A percentile compares a stretch with the other conserved stretches of the same genome.
Evolutionary conservation across 2,329 filamentous ascomycete genomes (phyloP).

Genomic region (Ilyonectria mors-panacis): DNA sequence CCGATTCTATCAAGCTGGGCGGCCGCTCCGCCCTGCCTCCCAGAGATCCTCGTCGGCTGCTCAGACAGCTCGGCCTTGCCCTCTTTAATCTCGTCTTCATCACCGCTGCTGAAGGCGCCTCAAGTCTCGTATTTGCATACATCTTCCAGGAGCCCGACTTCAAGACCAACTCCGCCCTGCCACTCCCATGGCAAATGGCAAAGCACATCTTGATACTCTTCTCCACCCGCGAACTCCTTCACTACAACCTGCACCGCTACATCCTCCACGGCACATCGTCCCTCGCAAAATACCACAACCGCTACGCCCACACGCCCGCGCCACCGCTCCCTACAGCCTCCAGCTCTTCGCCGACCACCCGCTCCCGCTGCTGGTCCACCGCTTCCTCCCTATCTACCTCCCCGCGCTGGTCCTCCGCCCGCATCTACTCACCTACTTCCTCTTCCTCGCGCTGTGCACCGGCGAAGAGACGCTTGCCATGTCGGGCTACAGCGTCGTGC

Average conservation of each 20-base stretch:
- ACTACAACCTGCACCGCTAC: slow-evolving; percentile 82
- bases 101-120: slow-evolving; percentile 59
- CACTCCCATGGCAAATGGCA: slow-evolving; percentile 67
- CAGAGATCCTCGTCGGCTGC: slow-evolving; percentile 54
- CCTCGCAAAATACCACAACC: slow-evolving; percentile 59
- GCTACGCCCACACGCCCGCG: slow-evolving; percentile 66
- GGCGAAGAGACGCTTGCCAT: slow-evolving; percentile 77
- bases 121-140: slow-evolving; percentile 56
- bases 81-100: slow-evolving; percentile 62
- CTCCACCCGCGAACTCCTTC: slow-evolving; percentile 68
- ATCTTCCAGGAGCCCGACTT: slow-evolving; percentile 60
- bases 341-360: slow-evolving; percentile 79
- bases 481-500: slow-evolving; percentile 76
- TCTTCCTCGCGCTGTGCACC: slow-evolving; percentile 74
- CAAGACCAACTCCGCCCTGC: slow-evolving; percentile 63
- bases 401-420: slow-evolving; percentile 76
- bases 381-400: slow-evolving; percentile 76
- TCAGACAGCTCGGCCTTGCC: slow-evolving; percentile 58
- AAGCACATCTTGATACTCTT: slow-evolving; percentile 64
- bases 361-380: slow-evolving; percentile 72
- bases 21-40: slow-evolving; percentile 66
- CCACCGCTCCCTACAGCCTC: slow-evolving; percentile 72
- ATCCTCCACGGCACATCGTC: slow-evolving; percentile 71
- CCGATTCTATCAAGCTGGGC: slow-evolving; percentile 78
- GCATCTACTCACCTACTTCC: slow-evolving; percentile 80